A percentile compares a stretch with the other conserved stretches of the same genome.
These are phyloP conservation scores for Phalaenopsis equestris DNA, from an alignment of 106 monocot species.

Conservation along the genomic window DNA sequence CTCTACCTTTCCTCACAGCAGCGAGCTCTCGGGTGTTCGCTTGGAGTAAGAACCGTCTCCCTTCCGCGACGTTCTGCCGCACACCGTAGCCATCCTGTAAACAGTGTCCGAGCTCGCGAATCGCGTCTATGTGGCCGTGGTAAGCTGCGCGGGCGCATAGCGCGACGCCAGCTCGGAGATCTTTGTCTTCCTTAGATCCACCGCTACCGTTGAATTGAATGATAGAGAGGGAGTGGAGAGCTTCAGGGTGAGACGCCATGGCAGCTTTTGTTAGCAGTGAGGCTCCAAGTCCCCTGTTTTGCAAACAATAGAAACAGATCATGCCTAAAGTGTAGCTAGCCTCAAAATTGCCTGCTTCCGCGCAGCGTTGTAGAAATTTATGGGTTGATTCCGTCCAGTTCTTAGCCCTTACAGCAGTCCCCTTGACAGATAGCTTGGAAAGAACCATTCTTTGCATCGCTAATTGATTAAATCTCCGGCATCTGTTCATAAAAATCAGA, in stretches of 20 bases:
- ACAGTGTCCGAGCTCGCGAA: slow-evolving; percentile 67
- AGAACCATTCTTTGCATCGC: slow-evolving; percentile 34
- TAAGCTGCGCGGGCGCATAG: slow-evolving; percentile 44
- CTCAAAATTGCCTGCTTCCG: slow-evolving; percentile 52
- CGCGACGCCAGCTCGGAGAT: slow-evolving; percentile 42
- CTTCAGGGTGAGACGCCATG: slow-evolving; percentile 39
- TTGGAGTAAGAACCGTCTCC: slow-evolving; percentile 41
- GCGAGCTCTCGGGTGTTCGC: slow-evolving; percentile 48
- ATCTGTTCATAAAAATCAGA: slow-evolving; percentile 24
- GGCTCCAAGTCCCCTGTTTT: slow-evolving; percentile 31
- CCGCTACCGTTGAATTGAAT: slow-evolving; percentile 73
- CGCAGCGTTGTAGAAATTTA: slow-evolving; percentile 41
- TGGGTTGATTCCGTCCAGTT: slow-evolving; percentile 52
- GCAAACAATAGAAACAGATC: slow-evolving; percentile 27
- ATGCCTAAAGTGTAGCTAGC: slow-evolving; percentile 61
- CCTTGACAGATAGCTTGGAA: slow-evolving; percentile 25
- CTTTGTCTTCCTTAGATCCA: slow-evolving; percentile 40
- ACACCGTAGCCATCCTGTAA: slow-evolving; percentile 71
- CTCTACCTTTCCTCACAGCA: background rate
- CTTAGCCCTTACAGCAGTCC: slow-evolving; percentile 27
- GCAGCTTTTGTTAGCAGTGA: slow-evolving; percentile 52
- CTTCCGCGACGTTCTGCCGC: slow-evolving; percentile 35
- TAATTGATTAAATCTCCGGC: slow-evolving; percentile 39
- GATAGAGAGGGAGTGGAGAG: slow-evolving; percentile 45
- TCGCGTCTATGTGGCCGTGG: slow-evolving; percentile 49